phyloP scores from a whole-genome alignment of 2,329 filamentous ascomycete genomes.

The Thielaviopsis euricoi region DNA sequence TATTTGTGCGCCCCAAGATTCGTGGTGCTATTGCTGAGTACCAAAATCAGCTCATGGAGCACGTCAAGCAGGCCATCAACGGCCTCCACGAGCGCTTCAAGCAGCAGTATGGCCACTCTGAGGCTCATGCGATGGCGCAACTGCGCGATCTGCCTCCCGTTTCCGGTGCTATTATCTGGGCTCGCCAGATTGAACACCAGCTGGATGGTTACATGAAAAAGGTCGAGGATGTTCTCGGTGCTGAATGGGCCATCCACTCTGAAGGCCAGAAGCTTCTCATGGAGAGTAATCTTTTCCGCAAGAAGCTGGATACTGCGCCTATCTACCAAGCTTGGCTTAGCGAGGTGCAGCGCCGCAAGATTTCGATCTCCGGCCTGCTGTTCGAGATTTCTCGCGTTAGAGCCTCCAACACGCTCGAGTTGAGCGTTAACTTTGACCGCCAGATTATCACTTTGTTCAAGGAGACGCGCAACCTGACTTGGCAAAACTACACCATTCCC shows the following conservation, averaged over 20 bases:
- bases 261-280: constrained; percentile 88
- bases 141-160: constrained; percentile 89
- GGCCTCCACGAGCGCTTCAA: constrained; percentile 93
- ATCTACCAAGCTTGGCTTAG: constrained; percentile 94
- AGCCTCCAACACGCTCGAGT: constrained; percentile 72
- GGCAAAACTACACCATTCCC: constrained; percentile 87
- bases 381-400: constrained; percentile 82
- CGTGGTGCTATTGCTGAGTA: constrained; percentile 95
- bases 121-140: constrained; percentile 96
- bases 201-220: constrained; percentile 96
- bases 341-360: constrained; percentile 74
- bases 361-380: constrained; percentile 79
- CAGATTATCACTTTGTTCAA: constrained; percentile 98
- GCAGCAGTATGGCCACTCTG: constrained; percentile 94
- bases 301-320: constrained; percentile 84
- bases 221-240: constrained; percentile 92
- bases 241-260: constrained; percentile 84
- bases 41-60: constrained; percentile 93
- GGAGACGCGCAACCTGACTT: constrained; percentile 87
- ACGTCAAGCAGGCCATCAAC: constrained; percentile 91
- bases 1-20: constrained; percentile 98
- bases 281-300: constrained; percentile 85
- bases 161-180: constrained; percentile 94
- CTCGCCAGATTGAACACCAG: constrained; percentile 89
- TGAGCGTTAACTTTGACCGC: constrained; percentile 89